Conservation (phyloP, 1,284 basidiomycete species). For the Cryptococcus deneoformans region DNA sequence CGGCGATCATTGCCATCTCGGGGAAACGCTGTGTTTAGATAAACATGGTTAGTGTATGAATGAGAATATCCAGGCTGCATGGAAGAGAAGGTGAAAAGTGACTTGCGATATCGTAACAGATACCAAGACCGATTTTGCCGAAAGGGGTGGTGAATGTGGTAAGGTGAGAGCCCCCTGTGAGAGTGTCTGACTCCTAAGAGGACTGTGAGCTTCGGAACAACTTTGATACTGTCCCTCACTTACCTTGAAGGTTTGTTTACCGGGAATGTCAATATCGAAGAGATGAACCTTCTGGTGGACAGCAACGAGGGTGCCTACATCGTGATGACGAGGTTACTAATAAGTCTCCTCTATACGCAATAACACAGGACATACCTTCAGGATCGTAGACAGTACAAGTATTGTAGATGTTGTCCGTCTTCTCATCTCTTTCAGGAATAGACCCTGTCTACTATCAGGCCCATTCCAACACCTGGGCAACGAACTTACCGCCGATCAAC, state of each 20-base stretch:
- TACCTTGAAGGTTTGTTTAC: conserved; percentile 94
- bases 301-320: conserved; percentile 73
- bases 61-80: background rate
- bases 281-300: conserved; percentile 93
- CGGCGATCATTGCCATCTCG: conserved; percentile 88
- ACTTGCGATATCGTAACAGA: conserved; percentile 54
- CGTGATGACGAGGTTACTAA: background rate
- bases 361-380: too few relatives aligned
- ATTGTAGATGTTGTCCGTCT: conserved; percentile 76
- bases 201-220: background rate
- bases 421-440: conserved; percentile 74
- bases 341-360: background rate
- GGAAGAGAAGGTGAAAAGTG: conserved; percentile 44
- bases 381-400: conserved; percentile 59
- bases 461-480: background rate
- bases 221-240: conserved; percentile 12
- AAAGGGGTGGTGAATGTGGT: conserved; percentile 83
- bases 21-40: conserved; percentile 68
- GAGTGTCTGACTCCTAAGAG: conserved; percentile 71
- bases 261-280: conserved; percentile 98
- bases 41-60: background rate
- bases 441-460: conserved; percentile 59
- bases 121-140: conserved; percentile 51
- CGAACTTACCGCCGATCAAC: conserved; percentile 77
- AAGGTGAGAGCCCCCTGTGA: conserved; percentile 72